Base-by-base conservation (phyloP, 1,139 yeast genomes). In the Saccharomyces hybrid region DNA sequence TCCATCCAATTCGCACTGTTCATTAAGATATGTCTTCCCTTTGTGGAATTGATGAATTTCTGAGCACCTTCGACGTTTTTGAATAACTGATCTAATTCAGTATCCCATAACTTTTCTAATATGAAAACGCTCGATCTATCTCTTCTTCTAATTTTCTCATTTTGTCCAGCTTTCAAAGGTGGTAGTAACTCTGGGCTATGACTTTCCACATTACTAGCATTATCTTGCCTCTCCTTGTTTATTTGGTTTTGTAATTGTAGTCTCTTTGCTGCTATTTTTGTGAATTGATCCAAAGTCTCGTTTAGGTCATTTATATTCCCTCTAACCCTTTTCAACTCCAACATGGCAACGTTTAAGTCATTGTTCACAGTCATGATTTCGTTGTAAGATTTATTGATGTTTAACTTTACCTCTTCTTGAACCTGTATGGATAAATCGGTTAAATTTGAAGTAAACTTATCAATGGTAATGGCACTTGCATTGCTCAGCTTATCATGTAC, bases 51-150 rank as follows among this genome's bases (percentile, higher is more conserved):
- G 51, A 91, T 75, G 60, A 80, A 82, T 66, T 88, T 88, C 60
- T 89, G 91, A 0, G 96, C 91, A 5, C 96, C 96, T 61, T 91
- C 97, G 9, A 91, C 96, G 59, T 86, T 88, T 62, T 84, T 83
- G 70, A 86, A 90, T 49, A 91, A 72, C 6, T 83, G 79, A 55
- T 80, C 82, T 64, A 91, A 75, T 64, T 88, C 91, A 52, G 76
- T 78, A 28, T 84, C 87, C 96, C 96, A 88, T 77, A 86, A 79
- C 64, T 81, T 84, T 67, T 87, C 95, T 58, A 88, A 75, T 52
- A 88, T 82, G 56, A 86, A 64, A 53, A 90, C 82, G 54, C 91
- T 84, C 52, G 87, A 81, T 50, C 95, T 72, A 65, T 86, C 90
- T 56, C 78, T 74, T 51, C 69, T 66, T 56, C 64, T 68, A n/a